Percentiles rank a stretch among this genome's conserved stretches.
Evolutionary conservation across 352 stramenopile genomes (phyloP).

Genomic region (Achlya hypogyna): DNA sequence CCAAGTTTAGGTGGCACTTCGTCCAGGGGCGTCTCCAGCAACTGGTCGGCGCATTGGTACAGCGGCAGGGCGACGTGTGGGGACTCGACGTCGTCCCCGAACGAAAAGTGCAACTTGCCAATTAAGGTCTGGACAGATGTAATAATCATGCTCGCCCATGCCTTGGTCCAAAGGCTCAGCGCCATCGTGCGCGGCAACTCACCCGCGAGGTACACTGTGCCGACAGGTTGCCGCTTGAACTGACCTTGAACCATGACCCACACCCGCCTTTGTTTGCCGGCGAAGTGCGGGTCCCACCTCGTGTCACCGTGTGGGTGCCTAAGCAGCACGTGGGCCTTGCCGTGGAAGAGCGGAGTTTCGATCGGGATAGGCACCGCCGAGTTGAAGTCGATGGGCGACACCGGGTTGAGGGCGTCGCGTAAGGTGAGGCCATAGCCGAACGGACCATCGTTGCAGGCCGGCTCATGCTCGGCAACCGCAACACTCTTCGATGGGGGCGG

Average conservation of each 20-base stretch:
- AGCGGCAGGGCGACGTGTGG: slow-evolving; percentile 44
- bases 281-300: slow-evolving; percentile 33
- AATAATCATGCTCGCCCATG: slow-evolving; percentile 32
- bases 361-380: slow-evolving; percentile 8
- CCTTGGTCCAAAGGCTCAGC: slow-evolving; percentile 29
- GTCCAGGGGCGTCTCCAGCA: slow-evolving; percentile 28
- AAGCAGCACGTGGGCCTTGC: slow-evolving; percentile 9
- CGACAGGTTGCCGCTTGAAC: slow-evolving; percentile 36
- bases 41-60: slow-evolving; percentile 39
- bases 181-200: slow-evolving; percentile 31
- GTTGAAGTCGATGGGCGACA: slow-evolving; percentile 13
- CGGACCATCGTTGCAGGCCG: background rate
- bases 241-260: slow-evolving; percentile 53
- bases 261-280: slow-evolving; percentile 29
- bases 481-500: background rate
- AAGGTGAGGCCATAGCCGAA: slow-evolving; percentile 16
- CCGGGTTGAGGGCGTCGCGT: slow-evolving; percentile 3
- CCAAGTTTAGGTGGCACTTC: slow-evolving; percentile 26
- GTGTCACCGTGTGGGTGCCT: slow-evolving; percentile 3
- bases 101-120: slow-evolving; percentile 31
- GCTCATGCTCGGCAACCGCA: background rate
- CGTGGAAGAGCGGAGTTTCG: slow-evolving; percentile 17
- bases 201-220: slow-evolving; percentile 39
- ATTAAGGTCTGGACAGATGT: slow-evolving; percentile 31
- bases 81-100: slow-evolving; percentile 30